phyloP scores from a whole-genome alignment of 2,329 filamentous ascomycete genomes.

The Aspergillus niger region DNA sequence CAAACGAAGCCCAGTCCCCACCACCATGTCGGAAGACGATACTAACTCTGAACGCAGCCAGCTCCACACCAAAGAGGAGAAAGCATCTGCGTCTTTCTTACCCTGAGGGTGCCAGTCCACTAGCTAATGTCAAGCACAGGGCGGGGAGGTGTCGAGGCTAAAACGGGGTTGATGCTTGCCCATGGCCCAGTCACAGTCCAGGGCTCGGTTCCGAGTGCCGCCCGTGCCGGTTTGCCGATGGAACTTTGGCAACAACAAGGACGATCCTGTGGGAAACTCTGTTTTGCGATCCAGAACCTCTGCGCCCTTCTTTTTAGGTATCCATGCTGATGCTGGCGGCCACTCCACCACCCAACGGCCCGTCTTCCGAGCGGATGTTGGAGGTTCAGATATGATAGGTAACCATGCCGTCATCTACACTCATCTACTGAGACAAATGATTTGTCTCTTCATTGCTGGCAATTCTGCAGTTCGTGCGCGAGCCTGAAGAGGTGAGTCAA shows the following conservation, averaged over 20 bases:
- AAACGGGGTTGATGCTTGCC: not conserved
- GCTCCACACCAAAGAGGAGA: not conserved
- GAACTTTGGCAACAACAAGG: not conserved
- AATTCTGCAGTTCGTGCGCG: too few species aligned
- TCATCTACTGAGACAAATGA: too few species aligned
- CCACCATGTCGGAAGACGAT: not conserved
- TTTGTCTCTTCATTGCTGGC: too few species aligned
- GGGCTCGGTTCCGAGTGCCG: constrained; percentile 16
- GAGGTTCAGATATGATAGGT: too few species aligned
- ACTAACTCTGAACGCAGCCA: not conserved
- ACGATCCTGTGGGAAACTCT: too few species aligned
- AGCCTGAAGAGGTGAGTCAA: too few species aligned
- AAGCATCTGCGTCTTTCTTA: not conserved
- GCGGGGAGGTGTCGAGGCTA: not conserved
- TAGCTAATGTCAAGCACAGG: not conserved
- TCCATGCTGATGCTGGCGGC: not conserved
- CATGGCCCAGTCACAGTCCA: not conserved
- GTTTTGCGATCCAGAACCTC: not conserved
- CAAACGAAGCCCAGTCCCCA: not conserved
- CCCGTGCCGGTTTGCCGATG: constrained; percentile 39
- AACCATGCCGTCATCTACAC: too few species aligned
- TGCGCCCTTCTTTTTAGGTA: not conserved
- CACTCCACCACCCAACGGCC: not conserved
- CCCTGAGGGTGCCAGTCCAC: not conserved
- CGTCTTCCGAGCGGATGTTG: not conserved